phyloP scores from a whole-genome alignment of 257 asterid species.

The Solanum appendiculatum region DNA sequence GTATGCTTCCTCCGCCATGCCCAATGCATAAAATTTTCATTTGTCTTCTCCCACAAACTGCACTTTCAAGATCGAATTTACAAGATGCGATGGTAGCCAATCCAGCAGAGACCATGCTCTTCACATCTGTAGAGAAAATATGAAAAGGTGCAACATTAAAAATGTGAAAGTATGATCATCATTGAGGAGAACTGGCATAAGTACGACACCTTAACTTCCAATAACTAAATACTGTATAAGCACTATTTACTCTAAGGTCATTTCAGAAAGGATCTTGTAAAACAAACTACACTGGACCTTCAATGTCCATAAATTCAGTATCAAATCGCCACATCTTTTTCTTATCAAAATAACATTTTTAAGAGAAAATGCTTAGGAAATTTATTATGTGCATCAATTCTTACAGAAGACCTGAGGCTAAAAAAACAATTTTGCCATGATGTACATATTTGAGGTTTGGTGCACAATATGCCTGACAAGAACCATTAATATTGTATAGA shows the following conservation, averaged over 20 bases:
- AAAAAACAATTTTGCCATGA: background rate
- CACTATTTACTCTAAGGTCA: background rate
- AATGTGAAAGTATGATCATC: background rate
- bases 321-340: background rate
- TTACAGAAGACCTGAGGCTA: background rate
- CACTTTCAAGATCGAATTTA: slow-evolving; percentile 42
- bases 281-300: background rate
- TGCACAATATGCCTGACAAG: background rate
- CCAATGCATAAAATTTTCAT: slow-evolving; percentile 77
- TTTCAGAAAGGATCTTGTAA: background rate
- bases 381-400: background rate
- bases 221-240: background rate
- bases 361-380: background rate
- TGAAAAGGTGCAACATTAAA: background rate
- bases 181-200: background rate
- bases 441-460: background rate
- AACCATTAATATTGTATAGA: background rate
- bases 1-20: slow-evolving; percentile 96
- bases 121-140: slow-evolving; percentile 52
- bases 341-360: background rate
- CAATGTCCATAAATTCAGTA: background rate
- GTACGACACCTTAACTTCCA: background rate
- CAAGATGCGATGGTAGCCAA: slow-evolving; percentile 48
- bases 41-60: slow-evolving; percentile 44
- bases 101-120: slow-evolving; percentile 83